Evolutionary conservation across 257 asterid genomes (phyloP).

Genomic region (Verbascum thapsus): DNA sequence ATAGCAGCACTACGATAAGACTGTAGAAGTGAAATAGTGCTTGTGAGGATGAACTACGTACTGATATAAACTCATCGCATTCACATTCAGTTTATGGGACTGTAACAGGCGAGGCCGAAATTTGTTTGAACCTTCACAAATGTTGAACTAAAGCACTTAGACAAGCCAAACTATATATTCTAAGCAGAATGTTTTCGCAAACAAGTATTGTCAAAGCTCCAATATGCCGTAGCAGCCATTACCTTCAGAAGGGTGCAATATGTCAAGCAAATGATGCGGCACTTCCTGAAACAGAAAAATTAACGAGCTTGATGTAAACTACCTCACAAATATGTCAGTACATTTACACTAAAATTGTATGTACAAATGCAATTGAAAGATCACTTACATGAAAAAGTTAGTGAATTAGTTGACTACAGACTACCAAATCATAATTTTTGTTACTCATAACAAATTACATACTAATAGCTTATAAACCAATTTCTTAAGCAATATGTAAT

Average conservation of each 20-base stretch:
- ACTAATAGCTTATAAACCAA: not conserved
- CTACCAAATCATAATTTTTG: not conserved
- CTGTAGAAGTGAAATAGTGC: no score
- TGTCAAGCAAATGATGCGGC: constrained; percentile 90
- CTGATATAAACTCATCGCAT: no score
- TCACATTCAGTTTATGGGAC: no score
- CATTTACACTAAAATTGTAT: constrained; percentile 3
- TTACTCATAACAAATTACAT: not conserved
- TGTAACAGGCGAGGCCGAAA: no score
- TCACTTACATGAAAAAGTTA: not conserved
- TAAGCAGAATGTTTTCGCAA: not conserved
- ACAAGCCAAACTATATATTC: constrained; percentile 18
- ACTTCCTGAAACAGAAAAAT: constrained; percentile 58
- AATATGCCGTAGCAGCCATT: constrained; percentile 32
- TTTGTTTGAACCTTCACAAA: no score
- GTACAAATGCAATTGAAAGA: constrained; percentile 4
- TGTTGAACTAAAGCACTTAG: not conserved
- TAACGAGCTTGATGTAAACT: not conserved
- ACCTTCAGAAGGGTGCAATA: constrained; percentile 97
- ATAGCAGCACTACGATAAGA: no score
- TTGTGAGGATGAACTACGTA: no score
- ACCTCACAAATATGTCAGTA: constrained; percentile 8
- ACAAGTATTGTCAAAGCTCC: not conserved
- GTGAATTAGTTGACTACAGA: no score
- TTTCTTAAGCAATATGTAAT: constrained; percentile 1